Base-by-base conservation (phyloP, 2,329 filamentous ascomycete genomes). In the Albifimbria verrucaria region DNA sequence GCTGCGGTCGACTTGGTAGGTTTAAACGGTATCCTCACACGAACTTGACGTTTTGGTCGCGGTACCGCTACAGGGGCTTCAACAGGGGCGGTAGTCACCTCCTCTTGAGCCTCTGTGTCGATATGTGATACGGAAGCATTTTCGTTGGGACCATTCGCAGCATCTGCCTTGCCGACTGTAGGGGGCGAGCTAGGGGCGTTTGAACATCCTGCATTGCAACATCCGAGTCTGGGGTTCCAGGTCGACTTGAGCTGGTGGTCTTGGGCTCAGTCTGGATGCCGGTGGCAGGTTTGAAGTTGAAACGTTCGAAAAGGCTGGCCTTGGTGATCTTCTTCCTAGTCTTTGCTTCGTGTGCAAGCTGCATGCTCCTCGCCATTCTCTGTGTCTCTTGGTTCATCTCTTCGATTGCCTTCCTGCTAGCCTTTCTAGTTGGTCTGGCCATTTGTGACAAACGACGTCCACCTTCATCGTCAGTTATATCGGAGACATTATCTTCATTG, bases 311-410 rank as follows among this genome's bases (percentile, higher is more conserved):
- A 2, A 99, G 77, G 54, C 89, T 89, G 36, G 86, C 83, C 61
- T 92, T 94, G 7, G 87, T 86, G 58, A 96, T 89, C 73, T 91
- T 96, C 77, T 94, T 97, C 71, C 89, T 92, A 2, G 91, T 96
- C 72, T 87, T 90, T 22, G 90, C 89, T 66, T 96, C 87, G 69
- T 97, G 92, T 1, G 89, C 85, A 48, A 99, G 80, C 69, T 97
- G 93, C 83, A 96, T 89, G 65, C 89, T 95, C 59, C 94, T 83
- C 60, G 84, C 87, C 74, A 99, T 83, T 25, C 94, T 85, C 73
- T 99, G 94, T 1, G 93, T 97, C 71, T 99, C 94, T 53, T 91
- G 84, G 62, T 89, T 88, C 88, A 99, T 97, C 61, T 97, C 93
- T 66, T 97, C 90, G 42, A 97, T 69, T 0, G 94, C 94, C 72